These are phyloP conservation scores for Aeschynomene evenia DNA, from an alignment of 306 rosid genomes.

Conservation along the genomic window DNA sequence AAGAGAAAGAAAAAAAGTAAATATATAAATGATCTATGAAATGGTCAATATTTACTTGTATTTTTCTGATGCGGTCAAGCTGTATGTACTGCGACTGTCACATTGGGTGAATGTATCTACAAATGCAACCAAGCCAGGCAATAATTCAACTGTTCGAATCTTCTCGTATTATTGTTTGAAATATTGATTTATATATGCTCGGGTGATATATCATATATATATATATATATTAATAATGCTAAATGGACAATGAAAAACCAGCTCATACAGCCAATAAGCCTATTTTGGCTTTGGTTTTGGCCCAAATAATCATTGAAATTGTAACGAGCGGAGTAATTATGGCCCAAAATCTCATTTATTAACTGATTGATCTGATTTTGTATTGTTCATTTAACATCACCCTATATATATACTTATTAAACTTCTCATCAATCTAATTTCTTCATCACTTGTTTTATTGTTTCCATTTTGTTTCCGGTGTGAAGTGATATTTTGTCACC, in stretches of 20 bases:
- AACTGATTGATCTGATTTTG: too few relatives aligned
- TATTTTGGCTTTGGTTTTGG: too few relatives aligned
- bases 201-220: too few relatives aligned
- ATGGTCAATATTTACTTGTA: background rate
- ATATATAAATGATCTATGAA: background rate
- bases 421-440: background rate
- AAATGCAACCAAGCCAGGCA: background rate
- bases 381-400: too few relatives aligned
- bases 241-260: too few relatives aligned
- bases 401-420: too few relatives aligned
- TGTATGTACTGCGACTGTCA: conserved; percentile 13
- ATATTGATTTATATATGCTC: background rate
- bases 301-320: too few relatives aligned
- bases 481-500: background rate
- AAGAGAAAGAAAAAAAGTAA: background rate
- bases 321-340: too few relatives aligned
- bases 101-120: background rate
- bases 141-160: background rate
- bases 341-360: too few relatives aligned
- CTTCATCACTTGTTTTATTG: background rate
- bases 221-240: too few relatives aligned
- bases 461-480: background rate
- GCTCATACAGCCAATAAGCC: too few relatives aligned
- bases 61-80: conserved; percentile 22
- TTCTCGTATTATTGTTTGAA: background rate